Conservation (phyloP, 352 stramenopile genomes). For the Globisporangium heterothallicum region DNA sequence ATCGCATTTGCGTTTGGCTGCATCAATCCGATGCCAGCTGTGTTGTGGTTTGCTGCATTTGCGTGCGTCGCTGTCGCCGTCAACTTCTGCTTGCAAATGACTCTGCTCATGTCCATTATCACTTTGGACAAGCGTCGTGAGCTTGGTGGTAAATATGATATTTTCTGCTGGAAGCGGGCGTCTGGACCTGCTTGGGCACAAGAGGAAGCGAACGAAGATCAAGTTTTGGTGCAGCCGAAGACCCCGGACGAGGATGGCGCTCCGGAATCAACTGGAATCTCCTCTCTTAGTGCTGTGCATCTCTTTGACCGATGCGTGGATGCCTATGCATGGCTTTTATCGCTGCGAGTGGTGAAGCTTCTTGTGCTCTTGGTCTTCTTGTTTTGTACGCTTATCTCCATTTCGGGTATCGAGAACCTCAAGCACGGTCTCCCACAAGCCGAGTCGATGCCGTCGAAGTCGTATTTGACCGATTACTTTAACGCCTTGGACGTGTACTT, state of each 20-base stretch:
- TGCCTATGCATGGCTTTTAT: conserved; percentile 41
- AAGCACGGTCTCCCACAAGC: conserved; percentile 53
- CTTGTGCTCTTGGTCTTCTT: conserved; percentile 45
- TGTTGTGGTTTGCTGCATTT: conserved; percentile 65
- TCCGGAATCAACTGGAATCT: neutral
- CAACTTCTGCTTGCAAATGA: conserved; percentile 64
- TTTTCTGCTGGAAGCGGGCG: conserved; percentile 29
- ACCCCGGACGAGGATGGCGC: conserved; percentile 13
- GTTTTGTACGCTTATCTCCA: conserved; percentile 36
- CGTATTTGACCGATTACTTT: conserved; percentile 69
- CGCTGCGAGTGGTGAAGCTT: conserved; percentile 42
- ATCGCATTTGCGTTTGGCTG: conserved; percentile 54
- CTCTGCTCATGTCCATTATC: conserved; percentile 54
- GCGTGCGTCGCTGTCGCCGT: conserved; percentile 44
- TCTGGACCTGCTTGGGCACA: conserved; percentile 7
- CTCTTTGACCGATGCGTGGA: conserved; percentile 37
- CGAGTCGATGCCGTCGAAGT: conserved; percentile 57
- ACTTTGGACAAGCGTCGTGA: conserved; percentile 60
- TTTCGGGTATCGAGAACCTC: conserved; percentile 46
- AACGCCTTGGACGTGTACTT: conserved; percentile 48
- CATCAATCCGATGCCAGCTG: conserved; percentile 57
- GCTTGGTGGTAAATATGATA: conserved; percentile 42
- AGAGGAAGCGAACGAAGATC: conserved; percentile 1
- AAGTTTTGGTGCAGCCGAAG: conserved; percentile 17
- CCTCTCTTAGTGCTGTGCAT: conserved; percentile 5